phyloP scores from a whole-genome alignment of 352 stramenopile species.

The Phytophthora hybrid region DNA sequence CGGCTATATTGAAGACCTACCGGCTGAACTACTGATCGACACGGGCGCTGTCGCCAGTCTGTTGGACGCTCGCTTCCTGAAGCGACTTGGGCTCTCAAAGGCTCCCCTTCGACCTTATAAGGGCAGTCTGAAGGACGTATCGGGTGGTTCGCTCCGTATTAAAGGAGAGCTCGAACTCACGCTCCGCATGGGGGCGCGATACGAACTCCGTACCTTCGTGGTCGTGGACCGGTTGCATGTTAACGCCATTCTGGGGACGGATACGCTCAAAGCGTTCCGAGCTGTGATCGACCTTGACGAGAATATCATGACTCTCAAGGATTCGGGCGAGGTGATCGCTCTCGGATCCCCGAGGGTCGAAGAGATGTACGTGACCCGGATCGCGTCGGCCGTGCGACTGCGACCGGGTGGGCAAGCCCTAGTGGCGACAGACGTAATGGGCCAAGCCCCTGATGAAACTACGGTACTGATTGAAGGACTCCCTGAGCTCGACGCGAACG shows the following conservation, averaged over 20 bases:
- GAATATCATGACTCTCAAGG: too few species aligned
- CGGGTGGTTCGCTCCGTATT: not conserved
- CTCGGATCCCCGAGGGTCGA: too few species aligned
- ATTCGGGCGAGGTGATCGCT: too few species aligned
- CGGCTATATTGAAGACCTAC: not conserved
- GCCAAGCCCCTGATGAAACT: not conserved
- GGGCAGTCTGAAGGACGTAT: not conserved
- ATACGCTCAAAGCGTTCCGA: too few species aligned
- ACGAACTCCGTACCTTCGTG: not conserved
- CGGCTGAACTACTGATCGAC: not conserved
- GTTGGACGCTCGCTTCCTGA: not conserved
- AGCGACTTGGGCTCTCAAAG: not conserved
- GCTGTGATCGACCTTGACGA: too few species aligned
- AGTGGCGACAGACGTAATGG: not conserved
- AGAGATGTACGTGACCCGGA: too few species aligned
- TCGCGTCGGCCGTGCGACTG: not conserved
- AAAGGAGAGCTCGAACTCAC: not conserved
- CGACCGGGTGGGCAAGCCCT: not conserved
- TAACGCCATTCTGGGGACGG: not conserved
- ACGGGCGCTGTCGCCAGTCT: not conserved
- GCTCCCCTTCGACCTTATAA: not conserved
- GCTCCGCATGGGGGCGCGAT: not conserved
- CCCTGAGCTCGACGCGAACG: not conserved
- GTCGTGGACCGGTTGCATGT: not conserved
- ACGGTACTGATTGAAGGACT: conserved; percentile 4